These are phyloP conservation scores for Suillus sp. DNA, from an alignment of 768 basidiomycete genomes.

Conservation along the genomic window DNA sequence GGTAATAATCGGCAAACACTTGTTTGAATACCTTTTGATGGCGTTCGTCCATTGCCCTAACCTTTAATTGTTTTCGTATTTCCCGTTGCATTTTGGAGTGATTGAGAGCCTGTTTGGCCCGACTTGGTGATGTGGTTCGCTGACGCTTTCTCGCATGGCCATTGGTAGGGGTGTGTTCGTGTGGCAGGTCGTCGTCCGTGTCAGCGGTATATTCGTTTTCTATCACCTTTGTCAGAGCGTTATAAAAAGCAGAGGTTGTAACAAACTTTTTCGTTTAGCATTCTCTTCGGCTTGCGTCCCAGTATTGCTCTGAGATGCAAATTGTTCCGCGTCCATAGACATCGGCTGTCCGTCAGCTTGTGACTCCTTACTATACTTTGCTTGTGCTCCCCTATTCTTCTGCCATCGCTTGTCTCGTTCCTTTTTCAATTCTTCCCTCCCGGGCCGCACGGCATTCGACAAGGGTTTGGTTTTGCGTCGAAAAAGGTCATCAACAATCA, in stretches of 20 bases:
- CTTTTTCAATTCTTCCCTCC: slow-evolving; percentile 34
- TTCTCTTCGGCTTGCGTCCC: slow-evolving; percentile 30
- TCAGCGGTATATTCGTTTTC: slow-evolving; percentile 24
- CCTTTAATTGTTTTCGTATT: slow-evolving; percentile 43
- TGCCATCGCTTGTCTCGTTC: slow-evolving; percentile 33
- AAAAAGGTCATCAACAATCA: slow-evolving; percentile 43
- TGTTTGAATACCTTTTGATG: slow-evolving; percentile 41
- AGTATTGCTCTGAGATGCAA: slow-evolving; percentile 17
- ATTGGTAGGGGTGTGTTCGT: slow-evolving; percentile 34
- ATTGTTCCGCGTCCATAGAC: slow-evolving; percentile 32
- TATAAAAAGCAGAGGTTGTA: background rate
- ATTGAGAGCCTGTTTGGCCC: slow-evolving; percentile 40
- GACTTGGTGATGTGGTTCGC: slow-evolving; percentile 50
- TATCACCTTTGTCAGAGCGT: slow-evolving; percentile 12
- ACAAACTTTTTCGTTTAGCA: slow-evolving; percentile 54
- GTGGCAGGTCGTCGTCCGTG: slow-evolving; percentile 36
- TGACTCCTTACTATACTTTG: slow-evolving; percentile 36
- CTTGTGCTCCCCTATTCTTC: slow-evolving; percentile 22
- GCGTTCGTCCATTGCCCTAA: slow-evolving; percentile 40
- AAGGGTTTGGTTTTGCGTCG: slow-evolving; percentile 19
- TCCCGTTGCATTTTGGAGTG: slow-evolving; percentile 42
- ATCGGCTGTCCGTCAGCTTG: slow-evolving; percentile 30
- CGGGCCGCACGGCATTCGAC: slow-evolving; percentile 19
- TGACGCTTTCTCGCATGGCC: slow-evolving; percentile 45
- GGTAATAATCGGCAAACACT: slow-evolving; percentile 25